Evolutionary conservation across 2,329 filamentous ascomycete species (phyloP), one percentile per base, ranked within the genome.

Genomic region (Orbilia javanica): DNA sequence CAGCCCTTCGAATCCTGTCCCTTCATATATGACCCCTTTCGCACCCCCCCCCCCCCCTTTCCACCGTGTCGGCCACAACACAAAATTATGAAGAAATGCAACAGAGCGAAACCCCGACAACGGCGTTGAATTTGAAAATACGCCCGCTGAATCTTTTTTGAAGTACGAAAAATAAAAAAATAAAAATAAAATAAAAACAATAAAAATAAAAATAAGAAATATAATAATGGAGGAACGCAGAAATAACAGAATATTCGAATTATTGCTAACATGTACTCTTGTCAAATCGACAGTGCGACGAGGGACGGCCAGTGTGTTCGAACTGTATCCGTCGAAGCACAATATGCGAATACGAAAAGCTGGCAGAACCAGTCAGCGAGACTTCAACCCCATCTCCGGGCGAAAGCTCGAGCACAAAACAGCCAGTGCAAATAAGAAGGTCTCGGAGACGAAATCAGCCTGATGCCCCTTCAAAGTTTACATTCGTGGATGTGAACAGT

Each of bases 321-420:
- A 77, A 77, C 52, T 77, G 73, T 31, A 66, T 27, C 27, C 73
- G 73, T 20, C 73, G 73, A n/a, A 71, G 44, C 39, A 15, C 50
- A 1, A 10, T 13, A 5, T 77, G 73, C 22, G 73, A 77, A 13
- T 77, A 71, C 27, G 22, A 57, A 11, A 57, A 42, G 15, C 5
- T 18, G 15, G 6, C 18, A 8, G 48, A 66, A 3, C 34, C 53
- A 29, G 1, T 13, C 1, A 10, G 22, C 22, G 27, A 31, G n/a
- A 25, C 20, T 2, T 18, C 52, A 44, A 27, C 36, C 18, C 22
- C 48, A n/a, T 31, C 20, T 4, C 25, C 50, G 0, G 31, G 22
- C 7, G 22, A 29, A 46, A 60, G 8, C 42, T 36, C 48, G 5
- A 13, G 10, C 11, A 0, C 62, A 18, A 48, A 50, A 62, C 8